Conservation (phyloP, 2,329 filamentous ascomycete genomes). For the Emmonsia crescens region DNA sequence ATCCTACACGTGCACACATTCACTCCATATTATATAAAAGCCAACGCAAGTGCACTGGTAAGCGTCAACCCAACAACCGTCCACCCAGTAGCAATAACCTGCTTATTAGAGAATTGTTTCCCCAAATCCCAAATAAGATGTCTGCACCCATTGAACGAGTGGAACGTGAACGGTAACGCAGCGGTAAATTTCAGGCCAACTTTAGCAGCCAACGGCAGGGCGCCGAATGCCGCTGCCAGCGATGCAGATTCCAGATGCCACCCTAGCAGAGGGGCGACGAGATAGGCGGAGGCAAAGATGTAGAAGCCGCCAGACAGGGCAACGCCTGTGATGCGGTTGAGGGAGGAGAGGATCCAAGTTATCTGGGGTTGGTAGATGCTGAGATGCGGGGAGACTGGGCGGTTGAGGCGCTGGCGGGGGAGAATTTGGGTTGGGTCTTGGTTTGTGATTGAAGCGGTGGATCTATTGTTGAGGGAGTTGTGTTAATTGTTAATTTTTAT, state of each 20-base stretch:
- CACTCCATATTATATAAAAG: slow-evolving; percentile 12
- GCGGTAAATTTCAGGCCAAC: slow-evolving; percentile 47
- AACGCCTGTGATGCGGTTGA: slow-evolving; percentile 77
- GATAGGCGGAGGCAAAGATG: slow-evolving; percentile 69
- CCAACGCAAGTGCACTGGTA: slow-evolving; percentile 39
- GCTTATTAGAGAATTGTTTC: slow-evolving; percentile 50
- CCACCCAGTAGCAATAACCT: slow-evolving; percentile 57
- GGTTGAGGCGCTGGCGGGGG: slow-evolving; percentile 65
- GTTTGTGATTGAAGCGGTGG: slow-evolving; percentile 16
- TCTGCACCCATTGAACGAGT: slow-evolving; percentile 57
- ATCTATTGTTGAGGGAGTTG: slow-evolving; percentile 13
- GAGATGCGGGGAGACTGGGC: slow-evolving; percentile 77
- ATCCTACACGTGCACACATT: not conserved
- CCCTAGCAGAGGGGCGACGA: slow-evolving; percentile 64
- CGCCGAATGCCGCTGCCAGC: slow-evolving; percentile 53
- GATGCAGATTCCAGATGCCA: slow-evolving; percentile 56
- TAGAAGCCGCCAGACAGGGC: slow-evolving; percentile 64
- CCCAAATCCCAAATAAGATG: slow-evolving; percentile 63
- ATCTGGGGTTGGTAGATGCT: slow-evolving; percentile 77
- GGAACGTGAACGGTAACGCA: slow-evolving; percentile 57
- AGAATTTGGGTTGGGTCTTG: slow-evolving; percentile 48
- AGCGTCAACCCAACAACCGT: slow-evolving; percentile 47
- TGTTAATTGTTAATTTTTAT: not conserved
- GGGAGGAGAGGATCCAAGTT: slow-evolving; percentile 65
- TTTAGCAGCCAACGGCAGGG: slow-evolving; percentile 50